These are phyloP conservation scores for Lupinus albus DNA, from an alignment of 306 rosid species.

Conservation along the genomic window DNA sequence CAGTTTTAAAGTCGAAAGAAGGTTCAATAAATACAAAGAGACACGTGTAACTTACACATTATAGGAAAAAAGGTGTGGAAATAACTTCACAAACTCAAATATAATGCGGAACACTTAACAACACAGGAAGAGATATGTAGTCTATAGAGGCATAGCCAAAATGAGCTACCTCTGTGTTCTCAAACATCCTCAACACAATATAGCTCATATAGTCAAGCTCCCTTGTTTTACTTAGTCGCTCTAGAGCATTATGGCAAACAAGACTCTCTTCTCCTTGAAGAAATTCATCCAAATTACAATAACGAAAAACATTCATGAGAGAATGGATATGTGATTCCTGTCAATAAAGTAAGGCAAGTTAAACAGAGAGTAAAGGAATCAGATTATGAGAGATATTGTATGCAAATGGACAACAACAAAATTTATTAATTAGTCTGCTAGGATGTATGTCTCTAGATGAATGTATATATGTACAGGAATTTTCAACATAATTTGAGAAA, in stretches of 20 bases:
- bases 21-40: constrained; percentile 28
- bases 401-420: background rate
- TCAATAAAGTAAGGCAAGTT: constrained; percentile 34
- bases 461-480: background rate
- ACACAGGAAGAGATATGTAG: constrained; percentile 7
- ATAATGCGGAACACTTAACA: constrained; percentile 19
- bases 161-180: constrained; percentile 78
- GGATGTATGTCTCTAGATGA: constrained; percentile 22
- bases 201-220: constrained; percentile 99
- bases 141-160: constrained; percentile 34
- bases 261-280: constrained; percentile 89
- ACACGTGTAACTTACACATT: constrained; percentile 13
- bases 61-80: constrained; percentile 19
- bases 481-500: constrained; percentile 28
- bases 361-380: constrained; percentile 11
- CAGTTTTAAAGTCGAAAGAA: constrained; percentile 43
- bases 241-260: constrained; percentile 63
- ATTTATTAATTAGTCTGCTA: too few species aligned
- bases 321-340: constrained; percentile 99
- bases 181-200: constrained; percentile 90
- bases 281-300: constrained; percentile 94
- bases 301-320: constrained; percentile 93
- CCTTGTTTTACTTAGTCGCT: constrained; percentile 71
- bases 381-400: background rate
- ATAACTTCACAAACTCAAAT: constrained; percentile 18